Conservation (phyloP, 1,139 yeast species). For the Debaryomyces coudertii region DNA sequence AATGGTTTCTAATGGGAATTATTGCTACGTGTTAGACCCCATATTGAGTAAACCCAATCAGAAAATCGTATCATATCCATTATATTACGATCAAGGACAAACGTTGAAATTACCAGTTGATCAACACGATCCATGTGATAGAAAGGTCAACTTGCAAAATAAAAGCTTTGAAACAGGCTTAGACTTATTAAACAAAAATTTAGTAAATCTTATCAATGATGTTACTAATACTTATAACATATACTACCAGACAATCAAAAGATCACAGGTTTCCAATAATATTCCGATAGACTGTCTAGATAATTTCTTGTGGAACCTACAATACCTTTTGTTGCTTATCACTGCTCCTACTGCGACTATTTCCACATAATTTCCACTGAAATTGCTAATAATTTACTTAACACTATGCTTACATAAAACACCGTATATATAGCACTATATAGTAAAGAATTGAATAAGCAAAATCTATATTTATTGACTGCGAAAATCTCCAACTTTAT, state of each 20-base stretch:
- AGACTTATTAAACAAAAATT: conserved; percentile 35
- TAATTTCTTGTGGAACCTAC: conserved; percentile 47
- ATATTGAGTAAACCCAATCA: conserved; percentile 9
- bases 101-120: conserved; percentile 25
- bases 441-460: too few species aligned
- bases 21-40: conserved; percentile 32
- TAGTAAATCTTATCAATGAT: conserved; percentile 29
- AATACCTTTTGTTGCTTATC: conserved; percentile 39
- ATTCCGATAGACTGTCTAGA: conserved; percentile 46
- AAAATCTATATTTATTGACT: too few species aligned
- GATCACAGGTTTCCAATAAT: conserved; percentile 19
- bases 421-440: too few species aligned
- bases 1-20: conserved; percentile 29
- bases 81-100: conserved; percentile 30
- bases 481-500: too few species aligned
- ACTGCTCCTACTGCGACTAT: conserved; percentile 30
- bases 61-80: conserved; percentile 22
- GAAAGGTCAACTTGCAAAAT: conserved; percentile 22
- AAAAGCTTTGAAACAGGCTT: conserved; percentile 40
- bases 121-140: conserved; percentile 12
- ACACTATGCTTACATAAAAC: neutral
- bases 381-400: neutral
- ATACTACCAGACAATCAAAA: conserved; percentile 18
- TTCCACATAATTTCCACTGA: neutral
- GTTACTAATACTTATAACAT: conserved; percentile 24